Base-by-base conservation (phyloP, 2,329 filamentous ascomycete species). In the Dactylonectria estremocensis region DNA sequence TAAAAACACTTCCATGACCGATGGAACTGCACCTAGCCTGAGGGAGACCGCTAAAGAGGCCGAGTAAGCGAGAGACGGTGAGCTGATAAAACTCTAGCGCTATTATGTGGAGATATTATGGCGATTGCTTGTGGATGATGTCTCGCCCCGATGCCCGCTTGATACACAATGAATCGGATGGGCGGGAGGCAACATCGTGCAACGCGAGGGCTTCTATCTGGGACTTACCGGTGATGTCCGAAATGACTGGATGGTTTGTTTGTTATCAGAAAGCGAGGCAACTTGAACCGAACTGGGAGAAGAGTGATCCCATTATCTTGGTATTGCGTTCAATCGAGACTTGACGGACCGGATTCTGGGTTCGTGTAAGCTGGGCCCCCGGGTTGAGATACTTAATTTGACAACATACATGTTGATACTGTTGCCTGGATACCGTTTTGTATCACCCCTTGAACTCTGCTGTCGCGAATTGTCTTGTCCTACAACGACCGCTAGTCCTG, bases 21-120 rank as follows among this genome's bases (percentile, higher is more conserved):
- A 82, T 59, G 80, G 83, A 67, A 88, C 86, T 14, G 86, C 86
- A n/a, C 86, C 87, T 1, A 80, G 77, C 14, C 77, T 89, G 49
- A 82, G 85, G 50, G 84, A 87, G 70, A 80, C 83, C 48, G 86
- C 84, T 35, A 84, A 84, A 73, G 84, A 87, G 69, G 83, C 82
- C 67, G 84, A 88, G 72, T 86, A 79, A 66, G 53, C 45, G 28
- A 24, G 28, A 31, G 7, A 6, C 14, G 2, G 5, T 22, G 10
- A 35, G 3, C n/a, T 35, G 9, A 1, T 8, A 7, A 11, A 16
- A 10, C 31, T 53, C n/a, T 35, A 13, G 49, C 20, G 18, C 18
- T 13, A 9, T 33, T 10, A 35, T 18, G 5, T 22, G n/a, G 6
- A 22, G 35, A 35, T 5, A n/a, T 2, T 20, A 11, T 5, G 9